Evolutionary conservation across 148 eudicot species (phyloP).

Genomic region (Rheum nobile): DNA sequence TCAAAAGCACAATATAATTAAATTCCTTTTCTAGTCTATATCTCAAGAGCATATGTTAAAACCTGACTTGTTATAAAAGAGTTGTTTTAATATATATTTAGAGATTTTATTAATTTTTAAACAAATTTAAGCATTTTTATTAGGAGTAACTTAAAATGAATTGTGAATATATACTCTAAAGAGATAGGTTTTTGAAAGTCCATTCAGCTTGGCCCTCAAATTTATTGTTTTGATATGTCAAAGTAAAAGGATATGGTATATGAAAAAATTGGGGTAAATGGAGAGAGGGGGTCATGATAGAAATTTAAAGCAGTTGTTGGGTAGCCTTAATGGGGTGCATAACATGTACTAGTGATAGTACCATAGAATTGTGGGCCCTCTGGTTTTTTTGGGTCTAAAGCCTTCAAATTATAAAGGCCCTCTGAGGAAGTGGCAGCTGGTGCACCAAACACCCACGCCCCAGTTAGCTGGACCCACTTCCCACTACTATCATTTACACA

Average conservation of each 20-base stretch:
- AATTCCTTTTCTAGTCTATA: no score
- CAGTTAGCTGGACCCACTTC: neutral
- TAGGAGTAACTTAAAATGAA: no score
- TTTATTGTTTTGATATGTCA: neutral
- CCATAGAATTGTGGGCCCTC: neutral
- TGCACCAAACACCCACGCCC: constrained; percentile 5
- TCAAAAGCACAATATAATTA: neutral
- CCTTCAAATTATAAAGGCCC: neutral
- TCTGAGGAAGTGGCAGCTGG: neutral
- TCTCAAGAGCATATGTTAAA: no score
- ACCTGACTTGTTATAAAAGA: no score
- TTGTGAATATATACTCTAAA: no score
- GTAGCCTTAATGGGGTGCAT: constrained; percentile 5
- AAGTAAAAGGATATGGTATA: neutral
- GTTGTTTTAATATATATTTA: no score
- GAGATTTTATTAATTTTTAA: no score
- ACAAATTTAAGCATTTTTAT: no score
- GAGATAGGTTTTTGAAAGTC: no score
- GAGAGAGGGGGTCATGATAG: neutral
- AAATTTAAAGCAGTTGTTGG: neutral
- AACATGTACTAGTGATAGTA: constrained; percentile 2
- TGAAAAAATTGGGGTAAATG: neutral
- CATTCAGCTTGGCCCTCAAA: neutral
- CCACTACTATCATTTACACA: neutral
- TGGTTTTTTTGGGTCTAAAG: neutral